These are phyloP conservation scores for Solanum verrucosum DNA, from an alignment of 257 asterid species.

Conservation along the genomic window DNA sequence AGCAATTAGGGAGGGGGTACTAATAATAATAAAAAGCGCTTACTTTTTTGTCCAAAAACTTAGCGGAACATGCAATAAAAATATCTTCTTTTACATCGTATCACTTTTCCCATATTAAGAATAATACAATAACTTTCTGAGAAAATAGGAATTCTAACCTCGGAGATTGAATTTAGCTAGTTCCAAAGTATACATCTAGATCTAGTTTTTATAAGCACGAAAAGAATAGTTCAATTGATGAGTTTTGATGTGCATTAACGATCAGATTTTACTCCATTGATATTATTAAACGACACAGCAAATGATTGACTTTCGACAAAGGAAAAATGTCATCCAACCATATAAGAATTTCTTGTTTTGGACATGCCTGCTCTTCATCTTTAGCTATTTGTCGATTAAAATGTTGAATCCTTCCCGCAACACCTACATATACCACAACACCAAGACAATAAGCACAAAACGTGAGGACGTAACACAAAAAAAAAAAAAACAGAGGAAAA, in stretches of 20 bases:
- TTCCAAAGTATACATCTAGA: not conserved
- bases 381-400: not conserved
- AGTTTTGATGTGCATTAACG: not conserved
- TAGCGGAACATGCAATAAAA: not conserved
- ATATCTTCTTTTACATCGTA: not conserved
- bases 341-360: not conserved
- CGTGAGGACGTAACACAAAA: not conserved
- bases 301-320: not conserved
- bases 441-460: not conserved
- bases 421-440: not conserved
- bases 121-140: not conserved
- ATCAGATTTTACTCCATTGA: not conserved
- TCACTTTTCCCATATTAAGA: not conserved
- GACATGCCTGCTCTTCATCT: not conserved
- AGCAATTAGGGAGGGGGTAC: rapidly evolving
- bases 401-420: conserved; percentile 3
- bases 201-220: not conserved
- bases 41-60: too few relatives aligned
- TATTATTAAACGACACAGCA: not conserved
- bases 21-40: too few relatives aligned
- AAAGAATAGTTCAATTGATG: not conserved
- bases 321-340: not conserved
- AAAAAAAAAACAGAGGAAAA: not conserved
- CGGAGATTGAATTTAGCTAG: not conserved
- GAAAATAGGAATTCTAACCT: not conserved